Base-by-base conservation (phyloP, 2,329 filamentous ascomycete genomes). In the Plectosphaerella plurivora region DNA sequence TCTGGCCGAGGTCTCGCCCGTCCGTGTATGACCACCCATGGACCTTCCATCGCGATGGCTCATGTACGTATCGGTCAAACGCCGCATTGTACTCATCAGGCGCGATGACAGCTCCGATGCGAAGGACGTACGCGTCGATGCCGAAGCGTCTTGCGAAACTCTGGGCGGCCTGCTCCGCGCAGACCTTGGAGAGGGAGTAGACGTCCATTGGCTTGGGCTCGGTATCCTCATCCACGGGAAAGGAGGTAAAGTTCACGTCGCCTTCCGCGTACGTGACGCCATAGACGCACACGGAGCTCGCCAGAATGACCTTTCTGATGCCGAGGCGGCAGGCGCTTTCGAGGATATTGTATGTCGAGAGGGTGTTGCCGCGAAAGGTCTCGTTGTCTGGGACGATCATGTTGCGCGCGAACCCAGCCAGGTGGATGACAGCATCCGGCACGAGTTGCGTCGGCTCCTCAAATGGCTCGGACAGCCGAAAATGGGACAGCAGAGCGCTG, bases 1-100 rank as follows among this genome's bases (percentile, higher is more conserved):
- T 85, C 63, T 82, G 79, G 0, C 82, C 83, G 4, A 86, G 63
- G 58, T 86, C 83, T 4, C 82, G 65, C 0, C 79, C 79, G 61
- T 86, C 83, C 16, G 82, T 82, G 61, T 87, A 86, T 20, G 73
- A 77, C 82, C 82, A 86, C 0, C 78, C 82, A 61, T 85, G 83
- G 1, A 76, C 68, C 59, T 79, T 79, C 51, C 81, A 71, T 2
- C 68, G 69, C 55, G 70, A 68, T 0, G 82, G 81, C 25, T 78
- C 60, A 16, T 68, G 66, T 28, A 84, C 71, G 55, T 79, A 79
- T 3, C 61, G 66, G 0, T 74, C 70, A 54, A 86, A 86, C 51
- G 77, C 71, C 3, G 66, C 62, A 50, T 70, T 73, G 57, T 86
- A 85, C 61, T 85, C 81, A 47, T 84, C 77, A 4, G 82, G 82